Percentiles rank a stretch among this genome's conserved stretches.
Conservation (phyloP, 2,329 filamentous ascomycete genomes). For the Albifimbria verrucaria region DNA sequence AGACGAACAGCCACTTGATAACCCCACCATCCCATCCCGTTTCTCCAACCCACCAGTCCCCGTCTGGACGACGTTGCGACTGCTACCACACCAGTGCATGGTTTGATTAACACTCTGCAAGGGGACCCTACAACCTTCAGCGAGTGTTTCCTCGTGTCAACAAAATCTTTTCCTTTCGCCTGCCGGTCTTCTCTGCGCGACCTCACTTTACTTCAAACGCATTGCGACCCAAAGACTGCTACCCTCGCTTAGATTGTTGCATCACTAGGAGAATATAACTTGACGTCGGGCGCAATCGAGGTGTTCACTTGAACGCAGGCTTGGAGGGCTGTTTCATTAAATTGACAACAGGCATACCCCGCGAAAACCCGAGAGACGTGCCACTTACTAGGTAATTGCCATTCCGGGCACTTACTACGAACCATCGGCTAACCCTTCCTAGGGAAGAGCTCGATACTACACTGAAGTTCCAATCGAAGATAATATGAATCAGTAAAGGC, state of each 20-base stretch:
- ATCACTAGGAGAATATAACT: no score
- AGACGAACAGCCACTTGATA: not conserved
- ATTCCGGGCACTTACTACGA: not conserved
- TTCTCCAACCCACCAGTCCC: not conserved
- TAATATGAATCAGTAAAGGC: conserved; percentile 6
- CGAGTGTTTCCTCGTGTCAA: not conserved
- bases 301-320: not conserved
- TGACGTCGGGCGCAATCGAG: not conserved
- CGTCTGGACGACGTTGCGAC: not conserved
- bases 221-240: not conserved
- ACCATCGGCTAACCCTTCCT: not conserved
- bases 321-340: not conserved
- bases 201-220: not conserved
- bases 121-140: not conserved
- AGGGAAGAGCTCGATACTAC: not conserved
- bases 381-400: not conserved
- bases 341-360: not conserved
- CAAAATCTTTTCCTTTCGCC: not conserved
- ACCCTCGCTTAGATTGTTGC: no score
- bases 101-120: not conserved
- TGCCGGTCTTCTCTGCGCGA: not conserved
- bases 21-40: conserved; percentile 10
- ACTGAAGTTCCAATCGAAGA: not conserved
- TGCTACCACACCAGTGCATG: not conserved
- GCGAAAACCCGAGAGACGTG: not conserved